Percentiles rank a stretch among this genome's conserved stretches.
Evolutionary conservation across 345 rosid species (phyloP).

Genomic region (Noccaea bulbosa): DNA sequence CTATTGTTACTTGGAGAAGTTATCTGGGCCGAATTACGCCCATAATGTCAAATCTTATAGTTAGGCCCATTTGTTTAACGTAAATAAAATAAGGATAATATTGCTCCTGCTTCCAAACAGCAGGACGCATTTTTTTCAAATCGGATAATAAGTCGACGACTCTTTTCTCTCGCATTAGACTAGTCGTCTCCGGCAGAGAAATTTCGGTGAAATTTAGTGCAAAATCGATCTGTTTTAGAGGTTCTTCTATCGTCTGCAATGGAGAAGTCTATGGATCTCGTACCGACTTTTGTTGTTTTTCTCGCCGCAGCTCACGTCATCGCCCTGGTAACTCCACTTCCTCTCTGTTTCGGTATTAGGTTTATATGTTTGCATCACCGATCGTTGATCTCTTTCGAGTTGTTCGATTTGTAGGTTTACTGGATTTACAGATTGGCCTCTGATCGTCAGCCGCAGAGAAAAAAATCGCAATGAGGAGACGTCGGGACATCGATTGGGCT

Average conservation of each 20-base stretch:
- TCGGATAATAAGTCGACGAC: conserved; percentile 40
- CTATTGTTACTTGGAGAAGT: neutral
- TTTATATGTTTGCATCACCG: neutral
- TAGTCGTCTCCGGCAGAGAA: conserved; percentile 39
- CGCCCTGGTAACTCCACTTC: conserved; percentile 59
- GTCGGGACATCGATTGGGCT: neutral
- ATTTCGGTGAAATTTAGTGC: neutral
- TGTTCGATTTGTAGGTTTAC: conserved; percentile 50
- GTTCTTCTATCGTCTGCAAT: neutral
- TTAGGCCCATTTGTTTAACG: conserved; percentile 1
- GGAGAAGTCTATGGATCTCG: conserved; percentile 58
- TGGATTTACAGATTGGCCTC: conserved; percentile 85
- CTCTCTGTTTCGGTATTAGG: conserved; percentile 2
- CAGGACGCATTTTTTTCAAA: neutral
- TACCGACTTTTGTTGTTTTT: conserved; percentile 61
- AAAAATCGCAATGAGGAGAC: conserved; percentile 61
- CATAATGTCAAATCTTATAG: neutral
- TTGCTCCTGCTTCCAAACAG: conserved; percentile 23
- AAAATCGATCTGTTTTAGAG: neutral
- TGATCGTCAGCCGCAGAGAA: conserved; percentile 71
- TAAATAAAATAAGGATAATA: neutral
- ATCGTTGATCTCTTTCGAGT: conserved; percentile 24
- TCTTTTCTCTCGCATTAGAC: conserved; percentile 15
- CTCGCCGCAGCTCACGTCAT: conserved; percentile 79
- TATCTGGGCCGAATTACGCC: neutral